Base-by-base conservation (phyloP, 148 eudicot genomes). In the Oxyria digyna region DNA sequence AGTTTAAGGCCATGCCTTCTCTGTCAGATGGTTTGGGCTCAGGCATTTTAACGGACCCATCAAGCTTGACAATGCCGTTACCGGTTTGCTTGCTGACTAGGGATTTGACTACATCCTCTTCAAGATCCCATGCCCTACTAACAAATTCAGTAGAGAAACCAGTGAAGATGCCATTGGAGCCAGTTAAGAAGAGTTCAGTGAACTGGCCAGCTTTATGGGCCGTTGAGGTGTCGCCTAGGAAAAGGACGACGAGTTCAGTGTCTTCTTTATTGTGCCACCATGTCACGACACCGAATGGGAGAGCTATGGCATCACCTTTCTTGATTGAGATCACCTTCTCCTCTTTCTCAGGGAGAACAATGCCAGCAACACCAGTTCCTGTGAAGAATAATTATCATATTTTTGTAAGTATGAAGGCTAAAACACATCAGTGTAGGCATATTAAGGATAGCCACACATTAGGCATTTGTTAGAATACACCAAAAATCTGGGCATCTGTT, bases 241-340 rank as follows among this genome's bases (percentile, higher is more conserved):
- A 91, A 42, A 91, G 91, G 67, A 91, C 73, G 6, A 67, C 74
- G 0, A 91, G 81, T 18, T 91, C 92, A 0, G 88, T 81, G 73
- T 85, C 92, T 35, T 83, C 85, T 64, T 89, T 83, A 83, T 91
- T 91, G 81, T 81, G 81, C 92, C 92, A 91, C 97, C 96, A 91
- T 15, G 90, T 83, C 3, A 82, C 83, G 0, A 87, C 92, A 18
- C 97, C 97, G 15, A 88, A 89, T 24, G 97, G 97, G 15, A 91
- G 82, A 8, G 96, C 92, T 42, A 91, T 75, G 23, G 92, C 83
- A 67, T 91, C 97, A 17, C 97, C 97, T 67, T 82, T 81, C 78
- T 83, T 88, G 43, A 91, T 85, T 40, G 85, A 68, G 4, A 91
- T 33, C 64, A 88, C 92, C 78, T 91, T 91, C 78, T 91, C 97